These are phyloP conservation scores for Cordyceps javanica DNA, from an alignment of 2,329 filamentous ascomycete genomes.

Conservation along the genomic window DNA sequence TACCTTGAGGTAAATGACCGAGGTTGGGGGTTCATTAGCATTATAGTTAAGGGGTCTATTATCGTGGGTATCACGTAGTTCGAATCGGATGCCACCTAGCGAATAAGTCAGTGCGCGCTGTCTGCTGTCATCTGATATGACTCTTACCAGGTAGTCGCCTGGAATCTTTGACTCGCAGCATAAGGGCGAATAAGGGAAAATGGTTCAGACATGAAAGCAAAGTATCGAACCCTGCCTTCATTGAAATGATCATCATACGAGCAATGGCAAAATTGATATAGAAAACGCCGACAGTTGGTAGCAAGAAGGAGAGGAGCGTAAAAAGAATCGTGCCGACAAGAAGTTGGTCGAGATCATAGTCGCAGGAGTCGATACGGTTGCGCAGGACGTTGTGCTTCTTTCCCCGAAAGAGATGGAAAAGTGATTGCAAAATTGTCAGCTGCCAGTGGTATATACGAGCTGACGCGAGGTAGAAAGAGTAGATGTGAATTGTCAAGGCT, in stretches of 20 bases:
- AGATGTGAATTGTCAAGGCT: slow-evolving; percentile 88
- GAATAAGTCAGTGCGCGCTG: slow-evolving; percentile 10
- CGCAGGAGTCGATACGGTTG: slow-evolving; percentile 96
- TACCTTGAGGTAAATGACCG: slow-evolving; percentile 83
- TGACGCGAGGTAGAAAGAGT: slow-evolving; percentile 95
- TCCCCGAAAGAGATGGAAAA: slow-evolving; percentile 97
- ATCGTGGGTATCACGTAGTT: slow-evolving; percentile 69
- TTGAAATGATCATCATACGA: slow-evolving; percentile 86
- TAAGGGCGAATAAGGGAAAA: slow-evolving; percentile 93
- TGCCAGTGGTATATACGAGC: slow-evolving; percentile 99
- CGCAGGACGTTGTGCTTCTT: slow-evolving; percentile 97
- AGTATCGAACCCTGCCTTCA: slow-evolving; percentile 89
- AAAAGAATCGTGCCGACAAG: slow-evolving; percentile 95
- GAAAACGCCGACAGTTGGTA: slow-evolving; percentile 93
- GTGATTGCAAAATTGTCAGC: slow-evolving; percentile 87
- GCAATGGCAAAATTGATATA: slow-evolving; percentile 94
- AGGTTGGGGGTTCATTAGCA: slow-evolving; percentile 55
- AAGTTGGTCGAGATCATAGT: slow-evolving; percentile 96
- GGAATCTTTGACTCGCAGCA: slow-evolving; percentile 92
- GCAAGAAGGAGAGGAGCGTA: slow-evolving; percentile 86
- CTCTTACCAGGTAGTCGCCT: slow-evolving; percentile 70
- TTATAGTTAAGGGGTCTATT: slow-evolving; percentile 34
- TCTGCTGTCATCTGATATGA: neutral
- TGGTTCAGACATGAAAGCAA: slow-evolving; percentile 91
- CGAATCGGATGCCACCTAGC: slow-evolving; percentile 69